Conservation (phyloP, 768 basidiomycete genomes). For the Chiua virens region DNA sequence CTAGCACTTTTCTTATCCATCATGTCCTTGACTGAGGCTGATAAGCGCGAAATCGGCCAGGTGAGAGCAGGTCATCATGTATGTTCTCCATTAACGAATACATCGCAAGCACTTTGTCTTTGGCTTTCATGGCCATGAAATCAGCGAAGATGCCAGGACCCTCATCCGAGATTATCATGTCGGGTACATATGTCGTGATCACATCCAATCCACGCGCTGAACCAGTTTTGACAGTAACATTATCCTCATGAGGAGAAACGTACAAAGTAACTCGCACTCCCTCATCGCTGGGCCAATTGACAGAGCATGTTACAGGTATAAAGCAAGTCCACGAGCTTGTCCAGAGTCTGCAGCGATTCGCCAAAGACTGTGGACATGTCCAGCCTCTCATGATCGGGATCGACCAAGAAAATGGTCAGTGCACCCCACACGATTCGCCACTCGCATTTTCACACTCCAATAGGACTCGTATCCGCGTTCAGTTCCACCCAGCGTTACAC, state of each 20-base stretch:
- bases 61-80: slow-evolving; percentile 15
- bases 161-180: slow-evolving; percentile 64
- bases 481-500: slow-evolving; percentile 39
- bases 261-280: slow-evolving; percentile 41
- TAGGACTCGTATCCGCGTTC: slow-evolving; percentile 72
- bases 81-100: neutral
- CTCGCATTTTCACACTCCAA: neutral
- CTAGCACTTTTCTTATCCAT: slow-evolving; percentile 11
- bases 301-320: slow-evolving; percentile 38
- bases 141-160: slow-evolving; percentile 49
- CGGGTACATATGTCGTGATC: slow-evolving; percentile 36
- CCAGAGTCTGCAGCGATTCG: slow-evolving; percentile 50
- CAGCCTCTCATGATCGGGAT: slow-evolving; percentile 64
- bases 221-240: slow-evolving; percentile 41
- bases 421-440: neutral
- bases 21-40: slow-evolving; percentile 33
- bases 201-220: neutral
- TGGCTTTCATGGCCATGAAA: slow-evolving; percentile 62
- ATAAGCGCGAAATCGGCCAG: slow-evolving; percentile 49
- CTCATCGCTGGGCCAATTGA: neutral
- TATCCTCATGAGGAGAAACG: slow-evolving; percentile 70
- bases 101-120: slow-evolving; percentile 64
- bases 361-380: slow-evolving; percentile 55
- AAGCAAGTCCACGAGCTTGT: slow-evolving; percentile 51
- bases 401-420: slow-evolving; percentile 72